Base-by-base conservation (phyloP, 805 yeast genomes). In the Candida maesae region DNA sequence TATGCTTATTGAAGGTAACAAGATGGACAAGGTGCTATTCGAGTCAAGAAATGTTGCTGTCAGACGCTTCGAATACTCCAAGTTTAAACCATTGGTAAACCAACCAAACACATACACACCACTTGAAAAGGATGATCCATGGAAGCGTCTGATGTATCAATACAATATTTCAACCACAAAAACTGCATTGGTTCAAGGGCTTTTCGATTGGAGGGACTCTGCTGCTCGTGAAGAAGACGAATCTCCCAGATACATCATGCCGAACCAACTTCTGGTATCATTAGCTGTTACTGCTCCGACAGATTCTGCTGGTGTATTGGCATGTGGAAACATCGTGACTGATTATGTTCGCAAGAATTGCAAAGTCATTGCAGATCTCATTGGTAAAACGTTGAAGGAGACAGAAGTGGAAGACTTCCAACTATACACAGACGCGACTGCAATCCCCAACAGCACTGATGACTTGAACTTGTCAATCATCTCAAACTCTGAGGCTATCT, bases 181-280 rank as follows among this genome's bases (percentile, higher is more conserved):
- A 44, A 72, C 74, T 37, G 73, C 73, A 0, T 58, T 88, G 6
- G 70, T 86, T 14, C 77, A 71, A 46, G 76, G 65, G 0, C 65
- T 93, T 15, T 86, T 75, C 52, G 69, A 76, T 32, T 93, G 97
- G 97, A 76, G 99, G 60, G 98, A 93, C 59, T 37, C 45, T 2
- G 56, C 74, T 26, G 98, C 97, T 2, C 72, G 95, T 49, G 51
- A 66, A 28, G 72, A 76, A 35, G 99, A 93, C 60, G 99, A 93
- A 63, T 84, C 95, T 2, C 78, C 83, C 2, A 69, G 95, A 45
- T 91, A 68, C 53, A 70, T 93, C 13, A 82, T 90, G 91, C 78
- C 95, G 5, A 89, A 87, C 55, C 93, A 83, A 52, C 60, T 82
- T 12, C 57, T 93, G 28, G 79, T 81, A 0, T 71, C 81, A 0